Percentiles rank a stretch among this genome's conserved stretches.
These are phyloP conservation scores for Orbilia quercus DNA, from an alignment of 2,329 filamentous ascomycete genomes.

Conservation along the genomic window DNA sequence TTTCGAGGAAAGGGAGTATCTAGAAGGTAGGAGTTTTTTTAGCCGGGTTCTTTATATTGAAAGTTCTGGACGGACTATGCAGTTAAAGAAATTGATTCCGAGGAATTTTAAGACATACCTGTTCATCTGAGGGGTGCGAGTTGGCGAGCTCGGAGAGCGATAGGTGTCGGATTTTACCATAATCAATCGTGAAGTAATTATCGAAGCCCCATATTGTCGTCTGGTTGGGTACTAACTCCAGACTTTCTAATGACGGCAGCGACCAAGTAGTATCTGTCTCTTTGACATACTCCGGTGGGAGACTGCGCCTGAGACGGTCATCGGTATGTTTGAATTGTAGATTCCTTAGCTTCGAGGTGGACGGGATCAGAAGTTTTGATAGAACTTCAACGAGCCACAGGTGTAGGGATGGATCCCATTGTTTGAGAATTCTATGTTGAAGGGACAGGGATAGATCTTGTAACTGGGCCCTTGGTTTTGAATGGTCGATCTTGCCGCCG, in stretches of 20 bases:
- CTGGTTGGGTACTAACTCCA: neutral
- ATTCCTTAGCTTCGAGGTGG: slow-evolving; percentile 1
- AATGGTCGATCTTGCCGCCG: neutral
- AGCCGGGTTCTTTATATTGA: too few relatives aligned
- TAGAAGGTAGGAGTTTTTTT: neutral
- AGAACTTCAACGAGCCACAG: slow-evolving; percentile 9
- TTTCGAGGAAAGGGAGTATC: slow-evolving; percentile 1
- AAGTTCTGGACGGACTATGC: too few relatives aligned
- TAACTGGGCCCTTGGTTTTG: slow-evolving; percentile 1
- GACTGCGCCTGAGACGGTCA: neutral
- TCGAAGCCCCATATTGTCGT: slow-evolving; percentile 10
- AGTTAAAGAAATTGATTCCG: too few relatives aligned
- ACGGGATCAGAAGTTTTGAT: slow-evolving; percentile 10
- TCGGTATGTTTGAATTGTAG: slow-evolving; percentile 1
- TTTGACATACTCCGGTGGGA: neutral
- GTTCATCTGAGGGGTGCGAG: slow-evolving; percentile 1
- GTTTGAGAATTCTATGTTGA: slow-evolving; percentile 3
- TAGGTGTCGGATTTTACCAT: slow-evolving; percentile 4
- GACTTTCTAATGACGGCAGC: neutral
- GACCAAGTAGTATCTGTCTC: neutral
- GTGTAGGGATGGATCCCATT: neutral
- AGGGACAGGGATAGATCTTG: slow-evolving; percentile 9
- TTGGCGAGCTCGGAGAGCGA: neutral
- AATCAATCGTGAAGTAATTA: slow-evolving; percentile 4
- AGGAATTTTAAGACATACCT: neutral